Base-by-base conservation (phyloP, 2,329 filamentous ascomycete genomes). In the Xylariaceae sp. region DNA sequence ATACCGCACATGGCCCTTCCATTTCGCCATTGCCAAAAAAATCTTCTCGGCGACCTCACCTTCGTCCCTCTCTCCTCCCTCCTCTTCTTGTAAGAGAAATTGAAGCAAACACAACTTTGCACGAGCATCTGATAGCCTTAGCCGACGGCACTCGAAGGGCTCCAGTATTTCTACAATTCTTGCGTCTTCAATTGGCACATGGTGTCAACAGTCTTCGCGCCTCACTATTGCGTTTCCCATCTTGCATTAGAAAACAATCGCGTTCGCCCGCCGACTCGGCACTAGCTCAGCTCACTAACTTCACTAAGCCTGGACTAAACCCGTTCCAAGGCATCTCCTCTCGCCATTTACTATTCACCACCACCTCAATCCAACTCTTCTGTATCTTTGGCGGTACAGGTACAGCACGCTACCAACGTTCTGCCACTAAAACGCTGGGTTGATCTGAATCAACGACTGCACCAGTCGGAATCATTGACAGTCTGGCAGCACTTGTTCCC, bases 301-400 rank as follows among this genome's bases (percentile, higher is more conserved):
- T 63, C 63, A 63, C 63, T 66, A 62, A 66, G 60, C 59, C 62
- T 60, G 57, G 59, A 59, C 63, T 64, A 64, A 65, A 61, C 63
- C 53, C 48, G 52, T 60, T 58, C 57, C 50, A 60, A 55, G 54
- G 45, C 50, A 48, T 52, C 45, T 33, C 54, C 45, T 33, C 50
- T 42, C 42, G 44, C 41, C 16, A 40, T 18, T 34, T 17, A 18
- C 19, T 43, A 34, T 19, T 42, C 31, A 38, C 48, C 50, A 49
- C 50, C 49, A 53, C 22, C 22, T 28, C 22, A 7, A 28, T 28
- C 22, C 22, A 28, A 5, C 22, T n/a, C n/a, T n/a, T n/a, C n/a
- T n/a, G n/a, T n/a, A n/a, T n/a, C n/a, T n/a, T 28, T 28, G 22
- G 22, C 22, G 22, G 22, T 28, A 28, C 22, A 28, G 22, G 22